A percentile compares a stretch with the other conserved stretches of the same genome.
Evolutionary conservation across 225 moss, liverwort and hornwort species (phyloP).

Genomic region (Marchantia polymorpha): DNA sequence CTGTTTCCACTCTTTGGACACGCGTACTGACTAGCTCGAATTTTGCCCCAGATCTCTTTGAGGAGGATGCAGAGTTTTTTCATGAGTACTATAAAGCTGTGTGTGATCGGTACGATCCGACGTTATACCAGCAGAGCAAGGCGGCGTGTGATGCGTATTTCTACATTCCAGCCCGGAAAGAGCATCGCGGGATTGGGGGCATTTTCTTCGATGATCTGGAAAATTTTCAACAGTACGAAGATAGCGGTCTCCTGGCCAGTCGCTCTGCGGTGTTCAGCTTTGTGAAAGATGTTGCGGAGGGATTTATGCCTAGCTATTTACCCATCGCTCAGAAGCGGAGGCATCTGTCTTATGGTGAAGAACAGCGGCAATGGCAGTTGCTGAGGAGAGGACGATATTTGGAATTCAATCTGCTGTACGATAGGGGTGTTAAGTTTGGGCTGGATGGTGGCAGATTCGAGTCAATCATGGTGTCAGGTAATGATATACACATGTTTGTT

Average conservation of each 20-base stretch:
- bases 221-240: slow-evolving; percentile 27
- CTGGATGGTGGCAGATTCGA: slow-evolving; percentile 84
- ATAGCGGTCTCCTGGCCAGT: slow-evolving; percentile 23
- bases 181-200: slow-evolving; percentile 88
- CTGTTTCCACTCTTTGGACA: background rate
- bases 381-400: slow-evolving; percentile 76
- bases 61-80: slow-evolving; percentile 74
- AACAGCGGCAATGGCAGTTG: slow-evolving; percentile 79
- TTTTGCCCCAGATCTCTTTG: slow-evolving; percentile 58
- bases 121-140: slow-evolving; percentile 64
- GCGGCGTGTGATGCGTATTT: slow-evolving; percentile 81
- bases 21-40: background rate
- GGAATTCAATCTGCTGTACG: slow-evolving; percentile 89
- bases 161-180: slow-evolving; percentile 79
- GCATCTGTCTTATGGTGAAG: slow-evolving; percentile 46
- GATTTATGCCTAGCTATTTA: slow-evolving; percentile 89
- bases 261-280: slow-evolving; percentile 49
- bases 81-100: slow-evolving; percentile 68
- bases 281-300: slow-evolving; percentile 68
- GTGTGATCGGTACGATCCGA: slow-evolving; percentile 66
- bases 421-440: slow-evolving; percentile 84
- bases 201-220: slow-evolving; percentile 86
- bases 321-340: slow-evolving; percentile 63
- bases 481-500: background rate
- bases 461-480: slow-evolving; percentile 96